Conservation (phyloP, 2,329 filamentous ascomycete genomes). For the Monilinia fructicola region DNA sequence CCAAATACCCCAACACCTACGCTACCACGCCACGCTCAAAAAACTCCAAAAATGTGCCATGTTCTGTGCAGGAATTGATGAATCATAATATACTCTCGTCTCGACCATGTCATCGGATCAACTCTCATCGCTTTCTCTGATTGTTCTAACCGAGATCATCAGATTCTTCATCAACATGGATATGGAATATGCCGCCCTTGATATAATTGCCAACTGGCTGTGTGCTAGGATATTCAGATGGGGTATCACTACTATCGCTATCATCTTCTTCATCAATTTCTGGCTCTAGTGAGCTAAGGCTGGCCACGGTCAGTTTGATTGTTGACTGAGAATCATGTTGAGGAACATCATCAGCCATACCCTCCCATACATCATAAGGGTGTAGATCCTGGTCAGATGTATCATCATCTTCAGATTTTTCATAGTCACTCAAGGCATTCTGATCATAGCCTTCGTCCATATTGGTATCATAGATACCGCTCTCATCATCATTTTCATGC, state of each 20-base stretch:
- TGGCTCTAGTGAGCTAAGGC: neutral
- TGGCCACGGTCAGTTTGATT: slow-evolving; percentile 3
- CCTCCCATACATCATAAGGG: slow-evolving; percentile 26
- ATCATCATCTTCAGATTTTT: slow-evolving; percentile 15
- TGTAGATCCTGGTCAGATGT: slow-evolving; percentile 3
- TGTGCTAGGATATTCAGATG: slow-evolving; percentile 25
- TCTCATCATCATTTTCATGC: slow-evolving; percentile 28
- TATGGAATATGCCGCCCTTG: slow-evolving; percentile 1
- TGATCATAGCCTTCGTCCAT: slow-evolving; percentile 34
- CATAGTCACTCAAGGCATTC: slow-evolving; percentile 31
- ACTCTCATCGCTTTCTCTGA: neutral
- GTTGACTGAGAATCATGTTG: neutral
- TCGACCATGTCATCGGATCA: neutral
- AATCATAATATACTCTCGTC: neutral
- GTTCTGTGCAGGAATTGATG: neutral
- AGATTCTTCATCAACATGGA: slow-evolving; percentile 26
- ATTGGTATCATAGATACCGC: slow-evolving; percentile 34
- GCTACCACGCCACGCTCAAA: slow-evolving; percentile 7
- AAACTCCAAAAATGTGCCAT: slow-evolving; percentile 1
- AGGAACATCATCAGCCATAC: slow-evolving; percentile 21
- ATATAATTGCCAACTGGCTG: slow-evolving; percentile 9
- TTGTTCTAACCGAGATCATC: slow-evolving; percentile 13
- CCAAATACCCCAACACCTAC: neutral
- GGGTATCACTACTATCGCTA: slow-evolving; percentile 21
- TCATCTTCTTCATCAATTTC: slow-evolving; percentile 16